Percentiles rank a stretch among this genome's conserved stretches.
phyloP scores from a whole-genome alignment of 805 yeast genomes.

The Candida multigemmis region DNA sequence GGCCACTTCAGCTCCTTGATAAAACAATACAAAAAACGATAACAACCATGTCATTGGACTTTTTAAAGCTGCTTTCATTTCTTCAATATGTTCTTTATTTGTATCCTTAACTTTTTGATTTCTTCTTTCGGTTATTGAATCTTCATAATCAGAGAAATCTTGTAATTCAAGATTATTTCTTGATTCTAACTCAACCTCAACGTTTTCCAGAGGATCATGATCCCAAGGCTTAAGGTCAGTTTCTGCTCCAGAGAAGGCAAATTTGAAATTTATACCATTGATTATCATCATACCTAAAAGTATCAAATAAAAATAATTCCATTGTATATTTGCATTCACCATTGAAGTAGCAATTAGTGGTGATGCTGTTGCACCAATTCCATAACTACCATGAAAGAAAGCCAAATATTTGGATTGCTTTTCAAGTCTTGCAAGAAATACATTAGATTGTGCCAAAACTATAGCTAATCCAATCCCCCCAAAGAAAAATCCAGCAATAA shows the following conservation, averaged over 20 bases:
- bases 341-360: conserved; percentile 57
- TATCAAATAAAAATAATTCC: conserved; percentile 50
- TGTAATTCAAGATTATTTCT: neutral
- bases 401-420: conserved; percentile 55
- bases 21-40: conserved; percentile 47
- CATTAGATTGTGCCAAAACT: conserved; percentile 41
- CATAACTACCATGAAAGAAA: conserved; percentile 58
- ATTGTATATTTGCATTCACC: conserved; percentile 37
- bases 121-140: neutral
- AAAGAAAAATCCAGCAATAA: conserved; percentile 41
- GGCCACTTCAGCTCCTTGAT: conserved; percentile 63
- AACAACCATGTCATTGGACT: conserved; percentile 36
- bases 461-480: conserved; percentile 53
- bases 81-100: neutral
- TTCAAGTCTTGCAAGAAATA: conserved; percentile 39
- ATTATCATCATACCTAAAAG: conserved; percentile 28
- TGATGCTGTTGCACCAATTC: conserved; percentile 61
- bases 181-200: no score
- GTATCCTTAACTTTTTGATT: no score
- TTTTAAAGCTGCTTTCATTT: conserved; percentile 25
- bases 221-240: conserved; percentile 33
- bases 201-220: conserved; percentile 5
- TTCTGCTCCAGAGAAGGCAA: conserved; percentile 42
- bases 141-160: conserved; percentile 1
- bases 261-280: conserved; percentile 22